Evolutionary conservation across 2,329 filamentous ascomycete genomes (phyloP), one percentile per base, ranked within the genome.

Genomic region (Chaetomiaceae sp.): DNA sequence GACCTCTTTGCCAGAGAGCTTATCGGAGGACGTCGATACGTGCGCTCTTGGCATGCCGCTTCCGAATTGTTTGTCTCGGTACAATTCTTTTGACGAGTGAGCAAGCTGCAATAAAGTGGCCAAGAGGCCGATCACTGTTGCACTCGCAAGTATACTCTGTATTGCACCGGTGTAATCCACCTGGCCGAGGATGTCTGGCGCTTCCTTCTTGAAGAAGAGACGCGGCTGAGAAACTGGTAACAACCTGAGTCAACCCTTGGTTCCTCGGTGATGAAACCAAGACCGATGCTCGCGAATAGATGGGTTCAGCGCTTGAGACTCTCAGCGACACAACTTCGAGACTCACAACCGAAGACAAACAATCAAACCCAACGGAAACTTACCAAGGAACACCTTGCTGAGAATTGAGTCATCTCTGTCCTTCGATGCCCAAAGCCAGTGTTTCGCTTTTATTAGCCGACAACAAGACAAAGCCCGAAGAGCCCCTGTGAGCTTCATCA

Each of bases 1-100:
- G 9, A 14, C 29, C 21, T 11, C 29, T 21, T 16, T 29, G n/a
- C 13, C 5, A 27, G 13, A 4, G 3, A 25, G 29, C 40, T 54
- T 50, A 34, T 50, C 40, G 20, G 16, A 36, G 14, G 41, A 40
- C 14, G n/a, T n/a, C n/a, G n/a, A n/a, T n/a, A n/a, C n/a, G 16
- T 27, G 20, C 16, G 11, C 21, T 38, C 54, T 56, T 53, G 44
- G 46, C 44, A 29, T 13, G 8, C 44, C 34, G 30, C 18, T 42
- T 20, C 46, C 10, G 34, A 34, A 33, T 23, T 34, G 6, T n/a
- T 40, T 51, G 54, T 54, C 54, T 54, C 54, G 51, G 52, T 27
- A 30, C 36, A 51, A 51, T 40, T 36, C 32, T n/a, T 29, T 23
- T 18, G 16, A 14, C 29, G 13, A 46, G 32, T 52, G 30, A 30